Base-by-base conservation (phyloP, 176 grass and related monocot species). In the Phoenix dactylifera region DNA sequence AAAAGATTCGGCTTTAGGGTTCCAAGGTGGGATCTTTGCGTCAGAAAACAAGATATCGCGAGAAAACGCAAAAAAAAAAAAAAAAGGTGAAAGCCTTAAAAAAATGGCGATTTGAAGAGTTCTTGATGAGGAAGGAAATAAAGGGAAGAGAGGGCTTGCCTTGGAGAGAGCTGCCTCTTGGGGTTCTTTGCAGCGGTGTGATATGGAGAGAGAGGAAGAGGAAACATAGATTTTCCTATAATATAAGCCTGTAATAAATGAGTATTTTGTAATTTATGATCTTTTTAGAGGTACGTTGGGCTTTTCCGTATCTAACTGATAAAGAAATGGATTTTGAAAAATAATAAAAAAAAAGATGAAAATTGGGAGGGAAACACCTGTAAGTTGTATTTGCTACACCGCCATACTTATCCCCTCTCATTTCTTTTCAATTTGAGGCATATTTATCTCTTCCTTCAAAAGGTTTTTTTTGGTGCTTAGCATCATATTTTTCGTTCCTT, bases 181-280 rank as follows among this genome's bases (percentile, higher is more conserved):
- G 15, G 57, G 57, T 59, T 59, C 25, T 49, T 19, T 32, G 16
- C 28, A 7, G 35, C 35, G 35, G 35, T 12, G 23, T 30, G 57
- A 59, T n/a, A 22, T 15, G 16, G 28, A 16, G 6, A 48, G 29
- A 44, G 4, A 4, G 58, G 30, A 61, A 61, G 17, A 5, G 2
- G 26, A 30, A 15, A n/a, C 19, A 4, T 19, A 62, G 59, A 62
- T 62, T 44, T 62, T 62, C 39, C 59, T 22, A 62, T 49, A 62
- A 62, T 62, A 35, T 62, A 12, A 44, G 35, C 35, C 12, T 14
- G 35, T 0, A 44, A 44, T 44, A 44, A 44, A 44, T 44, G 35
- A 44, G 35, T 12, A 44, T 44, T 44, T 44, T 12, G 7, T 44
- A 44, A 44, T 44, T 44, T 44, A 44, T 44, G 35, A 10, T 35